Evolutionary conservation across 1,284 basidiomycete genomes (phyloP).

Genomic region (Cryptococcus sp.): DNA sequence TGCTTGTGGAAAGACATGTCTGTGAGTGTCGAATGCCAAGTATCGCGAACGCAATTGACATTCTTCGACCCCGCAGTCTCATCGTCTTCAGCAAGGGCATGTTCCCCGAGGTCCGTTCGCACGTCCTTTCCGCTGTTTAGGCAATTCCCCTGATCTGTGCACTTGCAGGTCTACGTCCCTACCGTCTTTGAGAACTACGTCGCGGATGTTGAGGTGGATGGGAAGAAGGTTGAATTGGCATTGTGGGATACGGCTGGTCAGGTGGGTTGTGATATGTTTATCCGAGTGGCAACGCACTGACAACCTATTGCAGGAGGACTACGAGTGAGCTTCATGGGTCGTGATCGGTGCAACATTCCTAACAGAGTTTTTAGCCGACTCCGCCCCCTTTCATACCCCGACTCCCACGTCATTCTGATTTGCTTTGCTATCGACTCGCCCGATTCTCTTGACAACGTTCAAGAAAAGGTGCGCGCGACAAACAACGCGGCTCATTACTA

Average conservation of each 20-base stretch:
- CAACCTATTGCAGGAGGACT: slow-evolving; percentile 10
- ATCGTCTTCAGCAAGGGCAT: slow-evolving; percentile 73
- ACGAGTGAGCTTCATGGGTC: slow-evolving; percentile 15
- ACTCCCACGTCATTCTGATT: slow-evolving; percentile 90
- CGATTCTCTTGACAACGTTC: slow-evolving; percentile 89
- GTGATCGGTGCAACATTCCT: background rate
- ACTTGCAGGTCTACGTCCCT: slow-evolving; percentile 77
- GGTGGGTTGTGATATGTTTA: slow-evolving; percentile 60
- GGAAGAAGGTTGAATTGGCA: slow-evolving; percentile 87
- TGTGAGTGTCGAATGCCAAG: slow-evolving; percentile 37
- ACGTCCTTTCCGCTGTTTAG: background rate
- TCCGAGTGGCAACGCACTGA: slow-evolving; percentile 21
- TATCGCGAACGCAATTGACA: background rate
- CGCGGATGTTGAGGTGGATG: slow-evolving; percentile 85
- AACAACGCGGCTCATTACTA: too few species aligned
- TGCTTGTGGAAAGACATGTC: slow-evolving; percentile 62
- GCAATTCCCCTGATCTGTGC: background rate
- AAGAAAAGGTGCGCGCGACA: slow-evolving; percentile 75
- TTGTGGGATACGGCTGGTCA: slow-evolving; percentile 96
- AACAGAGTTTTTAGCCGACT: slow-evolving; percentile 68
- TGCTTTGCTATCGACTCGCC: slow-evolving; percentile 92
- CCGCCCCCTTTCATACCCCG: slow-evolving; percentile 85
- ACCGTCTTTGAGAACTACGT: slow-evolving; percentile 88
- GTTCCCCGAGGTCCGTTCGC: slow-evolving; percentile 77
- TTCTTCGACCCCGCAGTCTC: slow-evolving; percentile 36